Conservation (phyloP, 257 asterid species). For the Jacaranda mimosifolia region DNA sequence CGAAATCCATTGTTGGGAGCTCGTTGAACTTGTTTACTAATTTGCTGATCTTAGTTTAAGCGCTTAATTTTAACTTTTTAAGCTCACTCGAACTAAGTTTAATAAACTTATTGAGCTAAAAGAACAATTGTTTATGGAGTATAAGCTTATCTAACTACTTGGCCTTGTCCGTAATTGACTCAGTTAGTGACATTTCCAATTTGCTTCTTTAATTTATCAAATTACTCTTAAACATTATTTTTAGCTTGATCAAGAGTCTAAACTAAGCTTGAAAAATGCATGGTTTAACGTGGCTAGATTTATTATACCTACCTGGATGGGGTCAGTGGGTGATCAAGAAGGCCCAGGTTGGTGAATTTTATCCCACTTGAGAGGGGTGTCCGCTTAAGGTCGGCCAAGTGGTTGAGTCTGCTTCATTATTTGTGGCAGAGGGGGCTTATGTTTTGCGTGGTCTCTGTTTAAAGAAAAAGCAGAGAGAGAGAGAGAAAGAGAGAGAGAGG, state of each 20-base stretch:
- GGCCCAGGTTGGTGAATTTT: too few relatives aligned
- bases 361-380: too few relatives aligned
- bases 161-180: background rate
- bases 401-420: too few relatives aligned
- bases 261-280: slow-evolving; percentile 6
- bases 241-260: slow-evolving; percentile 17
- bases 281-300: background rate
- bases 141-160: background rate
- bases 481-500: too few relatives aligned
- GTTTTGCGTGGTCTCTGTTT: too few relatives aligned
- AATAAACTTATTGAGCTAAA: background rate
- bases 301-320: background rate
- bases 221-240: background rate
- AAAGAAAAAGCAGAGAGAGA: too few relatives aligned
- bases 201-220: background rate
- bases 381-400: too few relatives aligned
- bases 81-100: background rate
- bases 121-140: too few relatives aligned
- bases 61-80: background rate
- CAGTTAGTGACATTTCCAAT: background rate
- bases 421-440: too few relatives aligned
- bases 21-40: slow-evolving; percentile 11
- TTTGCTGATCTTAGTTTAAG: background rate
- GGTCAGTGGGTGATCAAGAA: too few relatives aligned
- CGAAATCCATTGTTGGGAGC: slow-evolving; percentile 13